Conservation (phyloP, 768 basidiomycete species). For the Boletus tylopilopsis region DNA sequence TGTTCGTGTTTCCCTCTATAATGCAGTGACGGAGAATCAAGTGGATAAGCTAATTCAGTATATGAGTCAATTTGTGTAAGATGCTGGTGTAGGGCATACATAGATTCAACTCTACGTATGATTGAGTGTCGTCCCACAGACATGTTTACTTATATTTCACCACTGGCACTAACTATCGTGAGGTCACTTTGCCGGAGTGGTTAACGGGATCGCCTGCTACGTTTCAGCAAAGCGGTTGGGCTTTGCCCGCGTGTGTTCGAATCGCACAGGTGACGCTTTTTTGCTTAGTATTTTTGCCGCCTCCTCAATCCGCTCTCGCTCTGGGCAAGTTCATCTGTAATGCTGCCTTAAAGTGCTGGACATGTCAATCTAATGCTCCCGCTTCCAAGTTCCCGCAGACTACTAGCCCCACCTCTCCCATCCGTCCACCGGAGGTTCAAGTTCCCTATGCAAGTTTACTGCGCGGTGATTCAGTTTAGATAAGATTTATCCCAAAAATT, state of each 20-base stretch:
- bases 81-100: background rate
- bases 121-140: background rate
- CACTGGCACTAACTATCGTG: fast-evolving
- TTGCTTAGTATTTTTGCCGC: no score
- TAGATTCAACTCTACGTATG: constrained; percentile 4
- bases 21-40: constrained; percentile 77
- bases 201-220: constrained; percentile 87
- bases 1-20: constrained; percentile 84
- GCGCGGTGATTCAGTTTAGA: background rate
- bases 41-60: constrained; percentile 59
- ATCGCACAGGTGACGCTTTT: constrained; percentile 56
- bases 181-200: constrained; percentile 93
- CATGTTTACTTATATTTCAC: no score
- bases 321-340: no score
- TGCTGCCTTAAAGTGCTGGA: no score
- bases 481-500: background rate
- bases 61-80: constrained; percentile 49
- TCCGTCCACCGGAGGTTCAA: no score
- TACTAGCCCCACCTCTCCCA: no score
- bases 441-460: no score
- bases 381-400: no score
- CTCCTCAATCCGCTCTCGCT: no score
- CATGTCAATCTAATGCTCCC: no score
- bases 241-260: constrained; percentile 62
- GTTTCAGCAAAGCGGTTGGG: constrained; percentile 49